Conservation (phyloP, 1,284 basidiomycete species). For the Heterobasidion parviporum region DNA sequence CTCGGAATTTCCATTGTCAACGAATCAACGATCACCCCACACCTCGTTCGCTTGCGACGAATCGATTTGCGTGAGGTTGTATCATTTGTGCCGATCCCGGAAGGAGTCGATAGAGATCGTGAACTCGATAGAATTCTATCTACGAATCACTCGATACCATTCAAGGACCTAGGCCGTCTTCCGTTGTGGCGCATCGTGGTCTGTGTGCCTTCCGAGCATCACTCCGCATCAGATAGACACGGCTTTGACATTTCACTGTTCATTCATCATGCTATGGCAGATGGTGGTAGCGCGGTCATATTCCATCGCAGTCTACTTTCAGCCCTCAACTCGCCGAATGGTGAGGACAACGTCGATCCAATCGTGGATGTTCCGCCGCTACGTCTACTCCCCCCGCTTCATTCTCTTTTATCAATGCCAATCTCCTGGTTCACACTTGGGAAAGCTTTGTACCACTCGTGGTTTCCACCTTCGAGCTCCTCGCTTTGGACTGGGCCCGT, state of each 20-base stretch:
- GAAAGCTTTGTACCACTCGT: not conserved
- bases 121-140: not conserved
- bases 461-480: not conserved
- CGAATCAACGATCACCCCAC: not conserved
- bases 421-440: not conserved
- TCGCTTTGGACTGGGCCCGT: not conserved
- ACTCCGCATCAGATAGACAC: not conserved
- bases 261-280: constrained; percentile 7
- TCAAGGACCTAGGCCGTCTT: constrained; percentile 1
- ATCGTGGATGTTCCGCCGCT: constrained; percentile 1
- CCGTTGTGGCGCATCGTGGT: constrained; percentile 5
- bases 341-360: not conserved
- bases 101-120: not conserved
- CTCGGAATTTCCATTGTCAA: constrained; percentile 1
- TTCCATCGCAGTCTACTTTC: constrained; percentile 3
- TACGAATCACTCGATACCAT: not conserved
- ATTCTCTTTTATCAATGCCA: not conserved
- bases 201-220: not conserved
- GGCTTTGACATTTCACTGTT: constrained; percentile 6
- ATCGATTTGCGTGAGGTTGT: constrained; percentile 5
- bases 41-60: constrained; percentile 3
- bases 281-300: constrained; percentile 3
- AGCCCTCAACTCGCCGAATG: not conserved
- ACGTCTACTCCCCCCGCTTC: constrained; percentile 1
- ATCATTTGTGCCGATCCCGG: not conserved